These are phyloP conservation scores for Tinospora cordifolia DNA, from an alignment of 164 flowering plant species.

Conservation along the genomic window DNA sequence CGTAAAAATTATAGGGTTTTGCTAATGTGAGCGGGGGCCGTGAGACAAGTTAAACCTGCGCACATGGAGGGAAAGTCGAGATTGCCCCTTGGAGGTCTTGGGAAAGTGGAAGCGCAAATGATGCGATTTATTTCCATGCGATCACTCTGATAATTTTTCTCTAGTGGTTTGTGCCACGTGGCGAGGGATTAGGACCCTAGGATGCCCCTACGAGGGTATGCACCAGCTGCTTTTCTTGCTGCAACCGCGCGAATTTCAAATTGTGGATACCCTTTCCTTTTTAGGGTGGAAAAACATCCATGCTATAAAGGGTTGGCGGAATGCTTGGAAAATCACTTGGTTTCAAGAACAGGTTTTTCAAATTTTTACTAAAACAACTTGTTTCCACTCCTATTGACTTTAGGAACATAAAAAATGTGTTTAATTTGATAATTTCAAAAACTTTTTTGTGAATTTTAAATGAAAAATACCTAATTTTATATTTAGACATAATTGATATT, in stretches of 20 bases:
- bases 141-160: not conserved
- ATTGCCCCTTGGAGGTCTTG: not conserved
- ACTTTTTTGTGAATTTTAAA: too few species aligned
- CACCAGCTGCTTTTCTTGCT: not conserved
- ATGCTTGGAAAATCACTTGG: too few species aligned
- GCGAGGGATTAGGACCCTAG: not conserved
- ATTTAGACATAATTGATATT: too few species aligned
- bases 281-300: not conserved
- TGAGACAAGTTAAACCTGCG: not conserved
- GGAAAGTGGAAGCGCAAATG: too few species aligned
- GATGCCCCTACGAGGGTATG: not conserved
- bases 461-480: too few species aligned
- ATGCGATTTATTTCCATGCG: too few species aligned
- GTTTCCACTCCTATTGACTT: too few species aligned
- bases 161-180: not conserved
- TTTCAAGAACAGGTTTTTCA: too few species aligned
- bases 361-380: too few species aligned
- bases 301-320: not conserved
- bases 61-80: not conserved
- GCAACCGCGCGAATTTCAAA: not conserved
- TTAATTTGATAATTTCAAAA: too few species aligned
- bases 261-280: not conserved
- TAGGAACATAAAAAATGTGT: too few species aligned
- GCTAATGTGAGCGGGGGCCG: constrained; percentile 4
- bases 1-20: constrained; percentile 12